These are phyloP conservation scores for Cyclostephanos invisitatus DNA, from an alignment of 108 stramenopile species.

Conservation along the genomic window DNA sequence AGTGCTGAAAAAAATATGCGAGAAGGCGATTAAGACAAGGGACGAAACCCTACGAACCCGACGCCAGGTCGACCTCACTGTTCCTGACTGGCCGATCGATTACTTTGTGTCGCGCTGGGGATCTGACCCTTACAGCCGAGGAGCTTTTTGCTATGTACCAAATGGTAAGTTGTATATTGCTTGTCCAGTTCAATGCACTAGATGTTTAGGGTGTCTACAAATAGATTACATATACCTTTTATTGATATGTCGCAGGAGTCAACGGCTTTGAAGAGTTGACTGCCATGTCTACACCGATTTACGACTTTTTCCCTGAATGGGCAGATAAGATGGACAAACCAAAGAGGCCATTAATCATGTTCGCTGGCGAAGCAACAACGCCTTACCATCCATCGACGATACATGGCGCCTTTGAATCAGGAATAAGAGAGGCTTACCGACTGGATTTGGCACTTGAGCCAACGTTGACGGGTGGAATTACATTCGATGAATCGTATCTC, in stretches of 20 bases:
- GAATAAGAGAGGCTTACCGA: conserved; percentile 90
- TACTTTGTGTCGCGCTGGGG: conserved; percentile 81
- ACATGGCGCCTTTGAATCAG: conserved; percentile 89
- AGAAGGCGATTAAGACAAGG: conserved; percentile 42
- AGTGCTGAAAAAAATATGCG: conserved; percentile 64
- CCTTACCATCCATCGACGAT: conserved; percentile 91
- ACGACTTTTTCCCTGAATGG: conserved; percentile 43
- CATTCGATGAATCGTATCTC: conserved; percentile 62
- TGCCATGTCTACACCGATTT: conserved; percentile 62
- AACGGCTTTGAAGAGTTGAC: conserved; percentile 58
- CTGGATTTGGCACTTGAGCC: conserved; percentile 71
- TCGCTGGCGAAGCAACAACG: conserved; percentile 95
- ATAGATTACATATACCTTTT: background rate
- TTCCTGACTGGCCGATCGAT: conserved; percentile 61
- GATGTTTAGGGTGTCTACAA: background rate
- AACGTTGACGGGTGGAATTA: conserved; percentile 45
- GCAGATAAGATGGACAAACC: conserved; percentile 11
- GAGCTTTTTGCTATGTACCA: conserved; percentile 74
- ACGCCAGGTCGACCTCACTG: conserved; percentile 35
- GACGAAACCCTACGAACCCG: conserved; percentile 32
- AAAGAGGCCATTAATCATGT: conserved; percentile 65
- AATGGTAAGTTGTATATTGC: conserved; percentile 26
- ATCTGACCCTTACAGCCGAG: conserved; percentile 65
- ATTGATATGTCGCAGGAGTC: conserved; percentile 31
- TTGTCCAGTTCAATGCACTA: too few relatives aligned